A percentile compares a stretch with the other conserved stretches of the same genome.
Evolutionary conservation across 345 rosid species (phyloP).

Genomic region (Eucalyptus tenuipes): DNA sequence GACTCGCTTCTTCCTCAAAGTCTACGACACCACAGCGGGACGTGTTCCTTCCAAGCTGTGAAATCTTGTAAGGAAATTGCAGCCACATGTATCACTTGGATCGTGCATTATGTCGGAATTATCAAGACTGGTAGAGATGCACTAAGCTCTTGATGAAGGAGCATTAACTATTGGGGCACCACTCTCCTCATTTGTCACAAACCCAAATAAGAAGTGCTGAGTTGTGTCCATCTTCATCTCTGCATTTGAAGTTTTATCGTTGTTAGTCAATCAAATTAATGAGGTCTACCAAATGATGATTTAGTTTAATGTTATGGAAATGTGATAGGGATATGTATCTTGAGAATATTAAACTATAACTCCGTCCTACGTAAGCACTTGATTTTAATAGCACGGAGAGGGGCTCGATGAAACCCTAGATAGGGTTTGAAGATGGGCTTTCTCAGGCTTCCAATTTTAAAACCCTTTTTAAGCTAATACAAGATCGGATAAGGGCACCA

Average conservation of each 20-base stretch:
- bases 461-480: not conserved
- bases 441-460: not conserved
- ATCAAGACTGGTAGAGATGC: not conserved
- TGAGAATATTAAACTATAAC: not conserved
- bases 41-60: slow-evolving; percentile 18
- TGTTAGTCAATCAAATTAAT: not conserved
- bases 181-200: not conserved
- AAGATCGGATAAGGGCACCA: not conserved
- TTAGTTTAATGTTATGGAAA: not conserved
- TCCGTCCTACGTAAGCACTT: not conserved
- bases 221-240: not conserved
- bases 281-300: not conserved
- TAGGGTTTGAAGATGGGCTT: not conserved
- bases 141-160: not conserved
- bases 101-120: not conserved
- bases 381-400: not conserved
- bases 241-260: not conserved
- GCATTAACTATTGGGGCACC: not conserved
- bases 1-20: slow-evolving; percentile 63
- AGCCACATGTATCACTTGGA: not conserved
- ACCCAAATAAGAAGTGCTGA: not conserved
- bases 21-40: slow-evolving; percentile 41
- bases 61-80: not conserved
- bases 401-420: not conserved
- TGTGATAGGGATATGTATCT: not conserved